Percentiles rank a stretch among this genome's conserved stretches.
Conservation (phyloP, 2,329 filamentous ascomycete species). For the Fusarium floridanum region DNA sequence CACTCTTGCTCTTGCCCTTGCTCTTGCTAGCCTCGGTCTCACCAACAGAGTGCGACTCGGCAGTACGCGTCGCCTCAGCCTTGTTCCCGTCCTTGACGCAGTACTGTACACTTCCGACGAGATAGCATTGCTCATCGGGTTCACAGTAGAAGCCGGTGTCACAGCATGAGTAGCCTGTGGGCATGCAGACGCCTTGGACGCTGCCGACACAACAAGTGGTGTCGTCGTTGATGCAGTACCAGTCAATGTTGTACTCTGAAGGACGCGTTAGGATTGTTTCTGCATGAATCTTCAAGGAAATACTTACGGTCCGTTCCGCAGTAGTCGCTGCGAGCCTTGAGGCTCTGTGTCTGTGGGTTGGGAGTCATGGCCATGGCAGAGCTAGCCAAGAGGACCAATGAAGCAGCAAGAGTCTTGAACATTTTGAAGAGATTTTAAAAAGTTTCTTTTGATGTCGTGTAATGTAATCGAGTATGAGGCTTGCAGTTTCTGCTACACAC, state of each 20-base stretch:
- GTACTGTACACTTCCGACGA: conserved; percentile 15
- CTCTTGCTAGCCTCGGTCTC: conserved; percentile 9
- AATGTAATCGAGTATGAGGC: neutral
- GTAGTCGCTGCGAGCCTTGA: conserved; percentile 12
- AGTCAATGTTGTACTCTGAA: conserved; percentile 19
- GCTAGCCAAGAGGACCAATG: conserved; percentile 13
- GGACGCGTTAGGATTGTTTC: no score
- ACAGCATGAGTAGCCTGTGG: conserved; percentile 32
- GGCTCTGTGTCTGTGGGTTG: conserved; percentile 4
- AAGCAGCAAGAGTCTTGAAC: conserved; percentile 4
- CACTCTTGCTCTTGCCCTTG: neutral
- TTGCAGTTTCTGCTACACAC: neutral
- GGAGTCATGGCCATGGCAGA: conserved; percentile 8
- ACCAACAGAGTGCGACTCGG: conserved; percentile 12
- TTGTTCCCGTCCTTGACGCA: conserved; percentile 3
- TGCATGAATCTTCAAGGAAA: no score
- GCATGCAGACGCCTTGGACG: conserved; percentile 34
- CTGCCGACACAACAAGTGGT: conserved; percentile 33
- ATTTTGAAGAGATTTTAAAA: neutral
- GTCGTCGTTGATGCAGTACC: conserved; percentile 18
- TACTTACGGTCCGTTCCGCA: conserved; percentile 26
- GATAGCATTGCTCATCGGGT: conserved; percentile 26
- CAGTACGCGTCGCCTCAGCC: conserved; percentile 8
- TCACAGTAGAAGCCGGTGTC: conserved; percentile 35
- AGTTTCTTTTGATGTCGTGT: neutral